Conservation (phyloP, 2,329 filamentous ascomycete genomes). For the Aspergillus fischeri region DNA sequence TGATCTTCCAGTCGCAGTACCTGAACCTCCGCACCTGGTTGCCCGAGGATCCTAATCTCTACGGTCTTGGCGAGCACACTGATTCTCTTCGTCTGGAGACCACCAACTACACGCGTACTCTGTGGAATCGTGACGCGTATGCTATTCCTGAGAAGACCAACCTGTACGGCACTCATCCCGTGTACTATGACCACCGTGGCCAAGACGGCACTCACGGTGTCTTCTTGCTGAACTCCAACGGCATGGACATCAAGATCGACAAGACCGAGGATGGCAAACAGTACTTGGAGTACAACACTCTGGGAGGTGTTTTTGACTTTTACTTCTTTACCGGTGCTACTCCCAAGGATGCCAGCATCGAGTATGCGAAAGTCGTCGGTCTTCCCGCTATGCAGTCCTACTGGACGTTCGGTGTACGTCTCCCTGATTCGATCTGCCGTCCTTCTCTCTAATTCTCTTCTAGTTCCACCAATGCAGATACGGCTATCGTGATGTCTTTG, state of each 20-base stretch:
- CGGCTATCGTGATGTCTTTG: constrained; percentile 52
- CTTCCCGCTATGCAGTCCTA: constrained; percentile 61
- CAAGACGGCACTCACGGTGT: constrained; percentile 57
- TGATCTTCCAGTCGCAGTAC: constrained; percentile 77
- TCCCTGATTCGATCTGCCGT: not conserved
- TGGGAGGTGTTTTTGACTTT: constrained; percentile 72
- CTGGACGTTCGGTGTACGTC: constrained; percentile 55
- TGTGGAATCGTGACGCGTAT: constrained; percentile 68
- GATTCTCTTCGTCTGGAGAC: constrained; percentile 67
- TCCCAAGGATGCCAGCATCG: constrained; percentile 55
- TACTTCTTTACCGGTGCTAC: constrained; percentile 61
- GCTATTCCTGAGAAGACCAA: constrained; percentile 59
- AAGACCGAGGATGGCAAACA: constrained; percentile 56
- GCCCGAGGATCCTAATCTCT: constrained; percentile 65
- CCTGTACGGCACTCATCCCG: constrained; percentile 67
- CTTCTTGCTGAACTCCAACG: constrained; percentile 68
- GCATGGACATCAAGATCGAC: constrained; percentile 74
- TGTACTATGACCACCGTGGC: constrained; percentile 70
- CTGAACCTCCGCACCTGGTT: constrained; percentile 67
- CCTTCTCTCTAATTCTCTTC: not conserved
- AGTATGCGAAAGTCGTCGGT: constrained; percentile 57
- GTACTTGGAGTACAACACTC: constrained; percentile 73
- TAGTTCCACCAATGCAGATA: constrained; percentile 59
- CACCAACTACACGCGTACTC: constrained; percentile 64
- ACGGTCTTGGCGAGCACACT: constrained; percentile 74